Conservation (phyloP, 257 asterid species). For the Verbascum thapsus region DNA sequence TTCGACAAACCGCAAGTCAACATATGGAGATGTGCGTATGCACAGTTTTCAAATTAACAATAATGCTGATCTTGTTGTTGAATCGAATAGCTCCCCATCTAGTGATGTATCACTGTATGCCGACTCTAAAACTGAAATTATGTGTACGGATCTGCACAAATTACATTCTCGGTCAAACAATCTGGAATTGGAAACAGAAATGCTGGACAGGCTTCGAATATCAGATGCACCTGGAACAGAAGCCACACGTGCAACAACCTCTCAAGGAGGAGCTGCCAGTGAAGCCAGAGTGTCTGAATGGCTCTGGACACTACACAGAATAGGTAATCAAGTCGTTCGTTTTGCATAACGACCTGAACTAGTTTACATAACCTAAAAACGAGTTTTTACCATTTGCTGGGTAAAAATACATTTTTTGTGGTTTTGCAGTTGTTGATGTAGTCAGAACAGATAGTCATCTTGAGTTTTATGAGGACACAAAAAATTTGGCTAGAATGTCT, state of each 20-base stretch:
- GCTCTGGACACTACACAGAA: conserved; percentile 98
- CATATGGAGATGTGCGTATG: conserved; percentile 70
- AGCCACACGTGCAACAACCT: conserved; percentile 39
- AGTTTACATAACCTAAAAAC: conserved; percentile 11
- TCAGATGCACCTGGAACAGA: conserved; percentile 68
- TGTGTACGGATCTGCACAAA: conserved; percentile 36
- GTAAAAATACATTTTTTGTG: conserved; percentile 22
- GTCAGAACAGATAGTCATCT: conserved; percentile 98
- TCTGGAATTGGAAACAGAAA: conserved; percentile 44
- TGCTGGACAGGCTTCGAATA: conserved; percentile 54
- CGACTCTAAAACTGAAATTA: conserved; percentile 52
- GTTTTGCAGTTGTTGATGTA: conserved; percentile 81
- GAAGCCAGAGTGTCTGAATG: conserved; percentile 91
- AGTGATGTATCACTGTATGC: no score
- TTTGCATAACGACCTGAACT: conserved; percentile 18
- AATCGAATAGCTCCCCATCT: conserved; percentile 56
- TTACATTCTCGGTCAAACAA: conserved; percentile 49
- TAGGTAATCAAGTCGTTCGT: conserved; percentile 51
- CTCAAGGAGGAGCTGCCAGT: conserved; percentile 58
- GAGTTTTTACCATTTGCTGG: conserved; percentile 21
- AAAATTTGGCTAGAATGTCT: conserved; percentile 95
- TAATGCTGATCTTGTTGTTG: conserved; percentile 86
- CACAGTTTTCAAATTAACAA: conserved; percentile 82
- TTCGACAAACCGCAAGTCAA: conserved; percentile 56
- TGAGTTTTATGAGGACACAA: conserved; percentile 84